Percentiles rank a stretch among this genome's conserved stretches.
Evolutionary conservation across 1,284 basidiomycete species (phyloP).

Genomic region (Tremellales sp.): DNA sequence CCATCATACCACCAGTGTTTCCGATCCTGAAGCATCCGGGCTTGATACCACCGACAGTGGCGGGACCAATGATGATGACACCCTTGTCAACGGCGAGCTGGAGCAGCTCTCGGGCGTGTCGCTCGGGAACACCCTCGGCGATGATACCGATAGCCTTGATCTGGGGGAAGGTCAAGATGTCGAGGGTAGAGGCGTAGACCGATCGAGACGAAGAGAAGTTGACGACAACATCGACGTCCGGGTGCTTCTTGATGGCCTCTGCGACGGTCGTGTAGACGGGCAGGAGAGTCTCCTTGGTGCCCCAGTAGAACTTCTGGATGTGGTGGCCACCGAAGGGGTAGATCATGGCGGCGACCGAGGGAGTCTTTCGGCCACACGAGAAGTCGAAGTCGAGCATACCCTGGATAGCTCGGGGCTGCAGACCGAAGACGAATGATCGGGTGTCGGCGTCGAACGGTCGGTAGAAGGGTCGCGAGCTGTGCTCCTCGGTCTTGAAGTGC

Average conservation of each 20-base stretch:
- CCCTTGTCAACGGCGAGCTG: slow-evolving; percentile 80
- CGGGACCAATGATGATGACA: slow-evolving; percentile 95
- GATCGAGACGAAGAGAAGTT: slow-evolving; percentile 96
- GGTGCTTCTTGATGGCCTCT: slow-evolving; percentile 92
- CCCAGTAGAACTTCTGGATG: slow-evolving; percentile 99
- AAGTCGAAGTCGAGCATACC: slow-evolving; percentile 99
- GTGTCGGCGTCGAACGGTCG: slow-evolving; percentile 88
- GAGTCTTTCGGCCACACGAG: slow-evolving; percentile 88
- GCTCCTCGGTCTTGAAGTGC: slow-evolving; percentile 60
- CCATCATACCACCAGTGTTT: slow-evolving; percentile 99
- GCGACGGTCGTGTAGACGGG: slow-evolving; percentile 93
- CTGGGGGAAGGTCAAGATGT: slow-evolving; percentile 70
- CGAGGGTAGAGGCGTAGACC: slow-evolving; percentile 91
- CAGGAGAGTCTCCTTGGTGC: slow-evolving; percentile 95
- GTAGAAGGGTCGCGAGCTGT: slow-evolving; percentile 64
- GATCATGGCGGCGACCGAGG: slow-evolving; percentile 98
- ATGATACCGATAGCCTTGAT: slow-evolving; percentile 89
- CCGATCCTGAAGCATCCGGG: slow-evolving; percentile 99
- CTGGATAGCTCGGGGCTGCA: slow-evolving; percentile 98
- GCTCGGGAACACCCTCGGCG: slow-evolving; percentile 97
- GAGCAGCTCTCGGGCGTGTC: slow-evolving; percentile 93
- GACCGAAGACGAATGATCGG: slow-evolving; percentile 94
- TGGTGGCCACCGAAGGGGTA: slow-evolving; percentile 99
- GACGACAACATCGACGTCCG: slow-evolving; percentile 94
- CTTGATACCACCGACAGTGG: slow-evolving; percentile 99